Conservation (phyloP, 1,284 basidiomycete species). For the Papiliotrema nemorosa region DNA sequence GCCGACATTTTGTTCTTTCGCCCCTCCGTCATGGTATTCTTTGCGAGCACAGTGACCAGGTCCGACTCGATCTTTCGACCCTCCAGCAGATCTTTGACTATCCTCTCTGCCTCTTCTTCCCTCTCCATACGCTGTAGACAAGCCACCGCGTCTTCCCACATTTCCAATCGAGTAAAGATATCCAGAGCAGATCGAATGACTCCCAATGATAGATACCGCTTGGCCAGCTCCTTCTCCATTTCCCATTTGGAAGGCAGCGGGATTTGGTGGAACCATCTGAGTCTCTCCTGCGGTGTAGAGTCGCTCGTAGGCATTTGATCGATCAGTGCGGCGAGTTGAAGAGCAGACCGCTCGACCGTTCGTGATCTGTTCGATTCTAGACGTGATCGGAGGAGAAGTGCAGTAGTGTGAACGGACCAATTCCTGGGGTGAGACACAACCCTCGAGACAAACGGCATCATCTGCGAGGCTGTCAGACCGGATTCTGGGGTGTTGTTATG, state of each 20-base stretch:
- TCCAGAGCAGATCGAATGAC: slow-evolving; percentile 82
- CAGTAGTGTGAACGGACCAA: slow-evolving; percentile 93
- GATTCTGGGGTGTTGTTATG: slow-evolving; percentile 80
- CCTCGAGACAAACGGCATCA: slow-evolving; percentile 81
- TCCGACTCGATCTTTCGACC: slow-evolving; percentile 79
- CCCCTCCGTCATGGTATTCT: slow-evolving; percentile 52
- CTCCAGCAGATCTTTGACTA: slow-evolving; percentile 78
- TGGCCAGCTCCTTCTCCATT: slow-evolving; percentile 80
- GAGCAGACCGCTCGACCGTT: slow-evolving; percentile 80
- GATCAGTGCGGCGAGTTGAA: slow-evolving; percentile 87
- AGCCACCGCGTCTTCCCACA: slow-evolving; percentile 92
- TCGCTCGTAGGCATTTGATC: slow-evolving; percentile 92
- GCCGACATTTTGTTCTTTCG: slow-evolving; percentile 58
- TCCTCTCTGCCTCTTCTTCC: slow-evolving; percentile 66
- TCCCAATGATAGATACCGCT: slow-evolving; percentile 74
- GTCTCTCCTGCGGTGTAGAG: slow-evolving; percentile 58
- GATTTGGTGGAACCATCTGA: slow-evolving; percentile 73
- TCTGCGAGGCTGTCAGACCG: slow-evolving; percentile 82
- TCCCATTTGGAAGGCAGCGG: slow-evolving; percentile 85
- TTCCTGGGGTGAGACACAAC: slow-evolving; percentile 82
- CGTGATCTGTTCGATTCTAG: slow-evolving; percentile 80
- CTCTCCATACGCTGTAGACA: slow-evolving; percentile 79
- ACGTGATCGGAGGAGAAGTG: slow-evolving; percentile 80
- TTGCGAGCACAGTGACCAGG: slow-evolving; percentile 62
- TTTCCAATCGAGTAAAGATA: slow-evolving; percentile 86